phyloP scores from a whole-genome alignment of 2,329 filamentous ascomycete genomes.

The Clonostachys byssicola region DNA sequence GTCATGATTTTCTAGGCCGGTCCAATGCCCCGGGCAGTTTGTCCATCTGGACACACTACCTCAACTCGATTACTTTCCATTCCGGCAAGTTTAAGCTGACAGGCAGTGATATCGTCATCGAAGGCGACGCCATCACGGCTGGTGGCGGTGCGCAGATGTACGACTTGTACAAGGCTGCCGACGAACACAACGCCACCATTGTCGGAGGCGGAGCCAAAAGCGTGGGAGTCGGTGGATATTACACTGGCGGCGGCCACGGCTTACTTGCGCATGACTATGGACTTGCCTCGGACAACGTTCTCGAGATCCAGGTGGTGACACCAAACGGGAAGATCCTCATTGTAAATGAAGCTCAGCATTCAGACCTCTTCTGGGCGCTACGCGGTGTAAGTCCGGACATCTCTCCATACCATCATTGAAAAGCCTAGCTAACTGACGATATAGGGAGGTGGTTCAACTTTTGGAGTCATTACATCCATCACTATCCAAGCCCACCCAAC shows the following conservation, averaged over 20 bases:
- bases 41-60: constrained; percentile 48
- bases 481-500: constrained; percentile 48
- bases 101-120: constrained; percentile 33
- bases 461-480: constrained; percentile 54
- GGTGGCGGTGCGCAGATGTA: constrained; percentile 48
- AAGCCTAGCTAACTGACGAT: background rate
- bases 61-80: constrained; percentile 31
- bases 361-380: constrained; percentile 62
- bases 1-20: constrained; percentile 38
- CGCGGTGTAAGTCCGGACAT: constrained; percentile 35
- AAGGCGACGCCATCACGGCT: constrained; percentile 43
- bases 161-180: constrained; percentile 39
- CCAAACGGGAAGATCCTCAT: constrained; percentile 42
- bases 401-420: constrained; percentile 8
- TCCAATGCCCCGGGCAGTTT: constrained; percentile 45
- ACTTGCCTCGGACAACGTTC: constrained; percentile 57
- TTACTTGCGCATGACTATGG: constrained; percentile 48
- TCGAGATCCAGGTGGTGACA: constrained; percentile 54
- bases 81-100: constrained; percentile 32
- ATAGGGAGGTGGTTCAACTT: constrained; percentile 55
- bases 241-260: constrained; percentile 58
- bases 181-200: constrained; percentile 38
- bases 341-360: constrained; percentile 46
- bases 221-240: constrained; percentile 57
- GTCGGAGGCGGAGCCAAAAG: constrained; percentile 51